These are phyloP conservation scores for Filobasidium uniguttulatum DNA, from an alignment of 1,284 basidiomycete genomes.

Conservation along the genomic window DNA sequence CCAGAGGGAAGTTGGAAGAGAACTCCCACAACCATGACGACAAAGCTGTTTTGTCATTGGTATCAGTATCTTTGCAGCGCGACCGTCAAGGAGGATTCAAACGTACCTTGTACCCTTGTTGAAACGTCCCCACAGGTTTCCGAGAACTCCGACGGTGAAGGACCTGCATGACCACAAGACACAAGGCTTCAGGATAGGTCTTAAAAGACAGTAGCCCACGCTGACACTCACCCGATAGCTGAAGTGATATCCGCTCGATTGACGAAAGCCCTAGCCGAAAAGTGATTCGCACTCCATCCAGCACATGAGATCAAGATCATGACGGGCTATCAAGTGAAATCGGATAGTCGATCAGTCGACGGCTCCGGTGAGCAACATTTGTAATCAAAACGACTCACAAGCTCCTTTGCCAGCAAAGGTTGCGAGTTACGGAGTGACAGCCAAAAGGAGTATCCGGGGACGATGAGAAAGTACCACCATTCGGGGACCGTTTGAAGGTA, in stretches of 20 bases:
- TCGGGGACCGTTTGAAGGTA: slow-evolving; percentile 34
- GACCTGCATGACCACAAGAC: slow-evolving; percentile 41
- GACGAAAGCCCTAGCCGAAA: slow-evolving; percentile 50
- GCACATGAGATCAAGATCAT: slow-evolving; percentile 58
- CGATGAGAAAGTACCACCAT: slow-evolving; percentile 54
- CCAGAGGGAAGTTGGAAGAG: slow-evolving; percentile 79
- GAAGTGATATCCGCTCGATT: slow-evolving; percentile 60
- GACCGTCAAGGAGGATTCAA: slow-evolving; percentile 47
- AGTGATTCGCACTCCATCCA: slow-evolving; percentile 64
- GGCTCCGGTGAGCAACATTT: background rate
- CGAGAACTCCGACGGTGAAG: slow-evolving; percentile 66
- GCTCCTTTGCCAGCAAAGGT: slow-evolving; percentile 55
- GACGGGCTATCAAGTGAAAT: slow-evolving; percentile 24
- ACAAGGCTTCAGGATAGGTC: slow-evolving; percentile 13
- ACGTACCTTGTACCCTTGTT: slow-evolving; percentile 49
- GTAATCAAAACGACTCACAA: slow-evolving; percentile 38
- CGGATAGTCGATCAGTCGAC: background rate
- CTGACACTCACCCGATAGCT: slow-evolving; percentile 45
- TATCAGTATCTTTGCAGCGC: background rate
- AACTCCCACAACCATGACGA: slow-evolving; percentile 49
- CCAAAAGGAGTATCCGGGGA: slow-evolving; percentile 61
- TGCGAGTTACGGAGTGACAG: slow-evolving; percentile 66
- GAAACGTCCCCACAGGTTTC: slow-evolving; percentile 70
- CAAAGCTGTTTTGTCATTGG: slow-evolving; percentile 26
- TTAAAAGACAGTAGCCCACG: background rate